Evolutionary conservation across 495 filamentous ascomycete species (phyloP), one percentile per base, ranked within the genome.

Genomic region (Antarctomyces pellizariae): DNA sequence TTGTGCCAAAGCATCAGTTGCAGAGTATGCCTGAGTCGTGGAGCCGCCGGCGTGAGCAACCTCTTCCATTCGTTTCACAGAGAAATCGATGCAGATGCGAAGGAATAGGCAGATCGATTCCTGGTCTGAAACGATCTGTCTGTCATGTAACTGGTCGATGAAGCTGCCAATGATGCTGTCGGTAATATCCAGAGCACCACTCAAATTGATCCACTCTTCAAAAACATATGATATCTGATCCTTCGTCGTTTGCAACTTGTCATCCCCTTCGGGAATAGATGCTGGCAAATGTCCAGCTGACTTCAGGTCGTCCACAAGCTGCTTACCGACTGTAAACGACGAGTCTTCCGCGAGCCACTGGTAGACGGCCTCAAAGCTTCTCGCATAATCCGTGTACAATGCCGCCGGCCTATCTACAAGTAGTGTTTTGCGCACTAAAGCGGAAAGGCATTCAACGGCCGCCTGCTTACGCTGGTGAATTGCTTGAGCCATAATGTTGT

Each of bases 201-300:
- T 80, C 9, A 95, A 60, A 20, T 71, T 66, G 30, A 80, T 62
- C 86, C 86, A 99, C 45, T 95, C 86, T 6, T 72, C 75, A 44
- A 99, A 91, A 22, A 90, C 60, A 41, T 95, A 95, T 38, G 89
- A 75, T 50, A 92, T 66, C 37, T 91, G 83, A 28, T 84, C 73
- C 23, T 65, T 63, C 38, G 67, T 68, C 12, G 48, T 29, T 11
- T 50, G 37, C 13, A 64, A 48, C 28, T 52, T 52, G 27, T 65
- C 59, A 31, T 51, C 59, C 20, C 55, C 42, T 18, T 51, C 48
- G 24, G 49, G 42, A 32, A 54, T 52, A 27, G 55, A 42, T 20
- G 50, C 42, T 26, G 70, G 62, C 1, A 59, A 56, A 5, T 68
- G 49, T 3, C 67, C 64, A 19, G 62, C 65, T 30, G 56, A 56